Evolutionary conservation across 2,329 filamentous ascomycete genomes (phyloP), one percentile per base, ranked within the genome.

Genomic region (Pseudopyrenochaeta lycopersici): DNA sequence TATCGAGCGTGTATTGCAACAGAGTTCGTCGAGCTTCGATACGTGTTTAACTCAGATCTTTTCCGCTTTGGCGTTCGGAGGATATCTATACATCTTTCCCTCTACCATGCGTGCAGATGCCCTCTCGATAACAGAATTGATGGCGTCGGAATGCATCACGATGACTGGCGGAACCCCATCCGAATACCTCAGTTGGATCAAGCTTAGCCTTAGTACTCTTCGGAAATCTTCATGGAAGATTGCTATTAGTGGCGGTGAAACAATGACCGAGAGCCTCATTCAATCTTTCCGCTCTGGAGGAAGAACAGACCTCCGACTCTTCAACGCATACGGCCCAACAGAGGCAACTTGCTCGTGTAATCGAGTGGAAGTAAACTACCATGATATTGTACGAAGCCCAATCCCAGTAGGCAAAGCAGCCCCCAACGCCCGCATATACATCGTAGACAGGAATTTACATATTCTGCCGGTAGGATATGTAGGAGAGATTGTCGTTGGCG

Each of bases 41-140:
- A 64, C 74, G 9, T 75, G 71, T n/a, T 62, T 80, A 1, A 59
- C 73, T 46, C 78, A 81, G 51, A 73, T 78, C 2, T 75, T 80
- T 40, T 68, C 66, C 4, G 77, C 77, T 1, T 61, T 82, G 10
- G 68, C 72, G 53, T 58, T 68, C 17, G 80, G 80, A 29, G 79
- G 74, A 1, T 70, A 56, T 1, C 46, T 82, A 0, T 56, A 72
- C 18, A 58, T 83, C 3, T 76, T 72, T 0, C 66, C 76, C 0
- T 41, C 58, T 4, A 40, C 51, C 0, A 45, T 47, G 1, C 72
- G 78, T 1, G 68, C 66, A 17, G 76, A 81, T 52, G 66, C 78
- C 0, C 6, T 58, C 0, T 66, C 61, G 3, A 62, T 83, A 4
- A 56, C 71, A 0, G 55, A 73, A 0, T 43, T 80, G 14, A 78